Evolutionary conservation across 2,329 filamentous ascomycete genomes (phyloP).

Genomic region (Colletotrichum australisinense): DNA sequence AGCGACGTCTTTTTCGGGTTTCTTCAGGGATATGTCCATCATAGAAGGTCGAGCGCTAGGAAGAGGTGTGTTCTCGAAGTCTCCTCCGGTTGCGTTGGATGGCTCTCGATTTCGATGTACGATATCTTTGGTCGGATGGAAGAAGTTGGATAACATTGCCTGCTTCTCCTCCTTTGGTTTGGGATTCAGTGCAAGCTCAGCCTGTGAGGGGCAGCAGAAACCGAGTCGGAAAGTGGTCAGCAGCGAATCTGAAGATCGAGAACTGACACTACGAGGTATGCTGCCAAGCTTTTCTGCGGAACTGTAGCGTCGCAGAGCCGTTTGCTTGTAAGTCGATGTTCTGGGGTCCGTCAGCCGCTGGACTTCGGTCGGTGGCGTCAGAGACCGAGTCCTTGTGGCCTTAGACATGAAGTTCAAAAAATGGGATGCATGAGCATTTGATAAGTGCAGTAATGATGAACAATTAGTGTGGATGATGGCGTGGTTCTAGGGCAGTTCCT

Average conservation of each 20-base stretch:
- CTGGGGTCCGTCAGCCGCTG: constrained; percentile 20
- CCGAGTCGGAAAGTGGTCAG: neutral
- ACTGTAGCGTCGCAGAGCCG: constrained; percentile 15
- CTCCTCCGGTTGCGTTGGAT: constrained; percentile 31
- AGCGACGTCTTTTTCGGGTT: constrained; percentile 5
- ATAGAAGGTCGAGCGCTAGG: constrained; percentile 45
- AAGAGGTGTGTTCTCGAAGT: constrained; percentile 48
- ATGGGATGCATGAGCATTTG: neutral
- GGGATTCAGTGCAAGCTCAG: neutral
- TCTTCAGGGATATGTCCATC: constrained; percentile 36
- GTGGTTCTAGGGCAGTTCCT: neutral
- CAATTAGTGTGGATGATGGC: neutral
- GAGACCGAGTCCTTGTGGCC: constrained; percentile 12
- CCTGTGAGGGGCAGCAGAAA: constrained; percentile 2
- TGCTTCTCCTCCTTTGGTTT: neutral
- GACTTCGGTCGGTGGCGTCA: constrained; percentile 29
- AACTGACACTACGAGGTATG: neutral
- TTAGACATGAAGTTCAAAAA: constrained; percentile 12
- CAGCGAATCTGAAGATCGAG: neutral
- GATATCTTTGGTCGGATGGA: constrained; percentile 23
- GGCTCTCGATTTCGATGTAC: neutral
- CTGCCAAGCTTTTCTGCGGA: constrained; percentile 11
- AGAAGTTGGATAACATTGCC: constrained; percentile 31
- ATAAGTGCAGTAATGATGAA: neutral
- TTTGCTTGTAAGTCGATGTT: constrained; percentile 9